Evolutionary conservation across 2,329 filamentous ascomycete genomes (phyloP), one percentile per base, ranked within the genome.

Genomic region (Dendryphion nanum): DNA sequence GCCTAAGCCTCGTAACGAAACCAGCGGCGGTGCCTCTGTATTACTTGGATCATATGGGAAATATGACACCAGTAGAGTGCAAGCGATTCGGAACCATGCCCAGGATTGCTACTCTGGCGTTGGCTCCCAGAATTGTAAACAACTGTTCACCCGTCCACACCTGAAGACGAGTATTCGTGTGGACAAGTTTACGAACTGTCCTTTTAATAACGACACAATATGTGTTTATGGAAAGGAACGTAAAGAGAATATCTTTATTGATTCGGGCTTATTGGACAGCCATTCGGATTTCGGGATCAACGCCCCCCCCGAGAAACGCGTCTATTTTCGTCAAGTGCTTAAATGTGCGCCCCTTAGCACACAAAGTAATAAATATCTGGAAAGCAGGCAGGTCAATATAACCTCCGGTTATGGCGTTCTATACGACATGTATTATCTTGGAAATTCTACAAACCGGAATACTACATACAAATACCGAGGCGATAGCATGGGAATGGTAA

Each of bases 211-310:
- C 16, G 16, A 17, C 10, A 30, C n/a, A n/a, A n/a, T n/a, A n/a
- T n/a, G n/a, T n/a, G n/a, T n/a, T n/a, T 30, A 3, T 59, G 55
- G 29, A 44, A 26, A 10, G 38, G 20, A 18, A 15, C 41, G 6
- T n/a, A 33, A 42, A 3, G 40, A 41, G 1, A 53, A 54, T 13
- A 23, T 58, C 2, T 32, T 45, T 5, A 20, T 61, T 14, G 53
- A 61, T 29, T 50, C 53, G 2, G 57, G 57, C 1, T 42, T 40
- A 14, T 29, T 59, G 4, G 41, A 58, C 34, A 55, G 47, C 31
- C 39, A 50, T 14, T 6, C 45, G 1, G 35, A 60, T 30, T 42
- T 61, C 1, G 57, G 55, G 6, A 49, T 57, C 33, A 61, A 61
- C 15, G 30, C 48, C 2, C 41, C 49, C 3, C 48, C 53, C 2